These are phyloP conservation scores for Solanum gracilifrons DNA, from an alignment of 257 asterid species.

Conservation along the genomic window DNA sequence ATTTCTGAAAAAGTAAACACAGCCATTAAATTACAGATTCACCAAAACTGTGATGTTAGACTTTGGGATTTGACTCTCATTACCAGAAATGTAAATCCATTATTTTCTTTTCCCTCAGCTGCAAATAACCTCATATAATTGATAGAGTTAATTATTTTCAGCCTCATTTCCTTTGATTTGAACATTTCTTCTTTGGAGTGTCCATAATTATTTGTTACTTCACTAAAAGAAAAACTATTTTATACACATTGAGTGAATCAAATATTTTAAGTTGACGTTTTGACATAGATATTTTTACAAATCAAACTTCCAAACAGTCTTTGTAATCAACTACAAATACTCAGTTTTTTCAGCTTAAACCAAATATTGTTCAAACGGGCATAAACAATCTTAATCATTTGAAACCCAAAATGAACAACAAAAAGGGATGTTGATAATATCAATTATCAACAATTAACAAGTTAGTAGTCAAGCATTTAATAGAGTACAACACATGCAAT, in stretches of 20 bases:
- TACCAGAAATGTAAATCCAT: not conserved
- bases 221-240: not conserved
- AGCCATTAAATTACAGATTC: not conserved
- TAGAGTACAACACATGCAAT: not conserved
- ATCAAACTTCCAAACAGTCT: not conserved
- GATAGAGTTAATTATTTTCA: not conserved
- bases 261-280: not conserved
- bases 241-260: not conserved
- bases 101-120: not conserved
- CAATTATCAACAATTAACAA: not conserved
- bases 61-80: not conserved
- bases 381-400: not conserved
- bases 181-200: not conserved
- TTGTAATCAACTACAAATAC: not conserved
- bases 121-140: not conserved
- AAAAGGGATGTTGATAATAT: not conserved
- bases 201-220: not conserved
- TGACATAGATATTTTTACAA: not conserved
- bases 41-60: not conserved
- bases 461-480: not conserved
- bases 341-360: not conserved
- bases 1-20: not conserved
- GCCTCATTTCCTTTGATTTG: not conserved
- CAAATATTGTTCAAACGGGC: not conserved
- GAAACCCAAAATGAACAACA: not conserved